Percentiles rank a stretch among this genome's conserved stretches.
phyloP scores from a whole-genome alignment of 805 yeast species.

The Teunomyces stri region DNA sequence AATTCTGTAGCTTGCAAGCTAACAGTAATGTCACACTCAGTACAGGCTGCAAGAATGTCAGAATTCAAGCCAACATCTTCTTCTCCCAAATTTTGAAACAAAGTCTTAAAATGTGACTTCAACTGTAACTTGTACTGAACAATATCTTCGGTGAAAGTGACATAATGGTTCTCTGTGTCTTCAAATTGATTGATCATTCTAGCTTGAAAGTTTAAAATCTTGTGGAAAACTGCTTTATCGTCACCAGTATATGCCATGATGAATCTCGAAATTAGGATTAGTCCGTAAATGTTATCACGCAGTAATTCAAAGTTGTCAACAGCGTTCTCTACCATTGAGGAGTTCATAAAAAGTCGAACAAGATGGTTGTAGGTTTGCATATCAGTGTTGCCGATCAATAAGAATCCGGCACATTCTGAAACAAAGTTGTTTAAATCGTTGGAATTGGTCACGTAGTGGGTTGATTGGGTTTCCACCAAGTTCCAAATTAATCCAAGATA shows the following conservation, averaged over 20 bases:
- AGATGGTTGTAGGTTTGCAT: conserved; percentile 7
- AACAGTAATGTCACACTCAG: conserved; percentile 4
- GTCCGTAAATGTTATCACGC: conserved; percentile 32
- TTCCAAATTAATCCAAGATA: conserved; percentile 32
- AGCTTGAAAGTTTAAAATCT: conserved; percentile 28
- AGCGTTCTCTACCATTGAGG: conserved; percentile 25
- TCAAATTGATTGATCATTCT: conserved; percentile 34
- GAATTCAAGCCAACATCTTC: conserved; percentile 7
- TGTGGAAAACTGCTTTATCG: conserved; percentile 11
- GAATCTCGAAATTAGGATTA: conserved; percentile 21
- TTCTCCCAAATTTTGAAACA: conserved; percentile 6
- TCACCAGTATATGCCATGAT: conserved; percentile 16
- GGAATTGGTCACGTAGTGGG: conserved; percentile 18
- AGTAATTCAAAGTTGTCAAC: conserved; percentile 25
- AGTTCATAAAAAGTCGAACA: conserved; percentile 23
- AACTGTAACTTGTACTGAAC: conserved; percentile 8
- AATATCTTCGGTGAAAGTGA: conserved; percentile 20
- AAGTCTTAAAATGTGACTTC: conserved; percentile 9
- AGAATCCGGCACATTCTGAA: conserved; percentile 26
- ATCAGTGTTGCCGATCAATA: conserved; percentile 12
- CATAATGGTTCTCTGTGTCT: conserved; percentile 37
- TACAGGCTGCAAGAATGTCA: conserved; percentile 14
- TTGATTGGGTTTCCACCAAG: conserved; percentile 34
- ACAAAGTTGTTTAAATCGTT: conserved; percentile 27
- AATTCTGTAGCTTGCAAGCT: not conserved